A percentile compares a stretch with the other conserved stretches of the same genome.
phyloP scores from a whole-genome alignment of 139 green algal genomes.

The Ostreobium quekettii region DNA sequence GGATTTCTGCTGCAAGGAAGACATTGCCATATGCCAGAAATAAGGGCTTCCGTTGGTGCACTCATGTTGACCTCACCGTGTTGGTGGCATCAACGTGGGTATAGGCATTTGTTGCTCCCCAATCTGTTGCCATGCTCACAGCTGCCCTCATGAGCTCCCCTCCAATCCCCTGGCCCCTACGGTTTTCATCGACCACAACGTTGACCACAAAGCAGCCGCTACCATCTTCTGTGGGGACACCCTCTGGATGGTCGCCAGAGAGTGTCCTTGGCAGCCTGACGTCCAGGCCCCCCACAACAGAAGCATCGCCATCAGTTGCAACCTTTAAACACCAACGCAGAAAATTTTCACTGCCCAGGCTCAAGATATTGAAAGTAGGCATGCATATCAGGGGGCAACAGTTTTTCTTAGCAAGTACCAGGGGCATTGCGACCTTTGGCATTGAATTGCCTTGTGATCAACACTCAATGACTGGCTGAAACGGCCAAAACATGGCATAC shows the following conservation, averaged over 20 bases:
- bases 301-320: background rate
- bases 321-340: background rate
- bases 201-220: background rate
- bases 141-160: background rate
- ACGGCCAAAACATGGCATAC: background rate
- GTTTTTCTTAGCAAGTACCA: background rate
- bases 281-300: background rate
- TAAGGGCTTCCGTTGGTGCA: too few species aligned
- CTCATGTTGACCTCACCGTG: too few species aligned
- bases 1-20: too few species aligned
- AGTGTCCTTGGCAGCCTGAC: background rate
- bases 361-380: background rate
- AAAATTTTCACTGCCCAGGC: background rate
- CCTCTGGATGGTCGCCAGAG: background rate
- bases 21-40: too few species aligned
- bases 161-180: background rate
- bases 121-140: background rate
- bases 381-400: background rate
- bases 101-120: background rate
- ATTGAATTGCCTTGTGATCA: background rate
- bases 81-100: background rate
- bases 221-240: background rate
- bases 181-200: background rate
- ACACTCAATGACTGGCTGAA: background rate
- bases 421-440: background rate